phyloP scores from a whole-genome alignment of 768 basidiomycete species.

The Suillus luteus region DNA sequence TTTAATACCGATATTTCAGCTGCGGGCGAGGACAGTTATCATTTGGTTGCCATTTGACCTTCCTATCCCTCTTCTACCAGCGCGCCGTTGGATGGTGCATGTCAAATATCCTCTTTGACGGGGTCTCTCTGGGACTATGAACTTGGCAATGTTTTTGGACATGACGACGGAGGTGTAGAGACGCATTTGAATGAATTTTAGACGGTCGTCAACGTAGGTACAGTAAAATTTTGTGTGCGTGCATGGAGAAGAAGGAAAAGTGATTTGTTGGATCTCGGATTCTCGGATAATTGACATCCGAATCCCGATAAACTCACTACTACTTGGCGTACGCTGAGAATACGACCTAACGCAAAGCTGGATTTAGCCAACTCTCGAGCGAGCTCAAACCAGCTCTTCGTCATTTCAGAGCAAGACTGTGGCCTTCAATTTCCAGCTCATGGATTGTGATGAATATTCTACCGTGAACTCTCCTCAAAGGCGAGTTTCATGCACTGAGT shows the following conservation, averaged over 20 bases:
- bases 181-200: not conserved
- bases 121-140: not conserved
- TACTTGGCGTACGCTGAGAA: not conserved
- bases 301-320: not conserved
- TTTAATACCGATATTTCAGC: not conserved
- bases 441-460: conserved; percentile 56
- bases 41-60: not conserved
- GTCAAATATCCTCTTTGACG: not conserved
- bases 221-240: not conserved
- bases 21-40: not conserved
- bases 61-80: not conserved
- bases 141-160: not conserved
- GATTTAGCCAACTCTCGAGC: no score
- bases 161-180: not conserved
- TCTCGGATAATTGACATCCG: not conserved
- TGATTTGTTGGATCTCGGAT: no score
- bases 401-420: not conserved
- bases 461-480: conserved; percentile 79
- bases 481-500: conserved; percentile 58
- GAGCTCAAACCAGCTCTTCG: not conserved
- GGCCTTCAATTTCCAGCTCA: conserved; percentile 47
- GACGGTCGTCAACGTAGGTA: not conserved
- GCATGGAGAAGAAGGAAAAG: no score
- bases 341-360: not conserved
- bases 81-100: not conserved